Percentiles rank a stretch among this genome's conserved stretches.
phyloP scores from a whole-genome alignment of 1,284 basidiomycete species.

The Leucoagaricus sp. region DNA sequence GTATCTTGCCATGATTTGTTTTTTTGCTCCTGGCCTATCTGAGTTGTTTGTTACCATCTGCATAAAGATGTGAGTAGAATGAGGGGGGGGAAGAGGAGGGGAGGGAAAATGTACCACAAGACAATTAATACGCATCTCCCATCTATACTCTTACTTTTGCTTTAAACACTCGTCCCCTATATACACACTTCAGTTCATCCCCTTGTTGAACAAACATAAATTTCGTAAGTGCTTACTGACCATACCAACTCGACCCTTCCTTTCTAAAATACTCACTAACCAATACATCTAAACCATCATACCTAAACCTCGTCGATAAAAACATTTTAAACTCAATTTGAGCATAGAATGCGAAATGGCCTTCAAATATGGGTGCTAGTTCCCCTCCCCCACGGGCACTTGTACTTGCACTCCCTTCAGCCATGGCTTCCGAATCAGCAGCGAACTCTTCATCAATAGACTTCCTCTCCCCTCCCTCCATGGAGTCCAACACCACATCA shows the following conservation, averaged over 20 bases:
- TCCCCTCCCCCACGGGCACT: background rate
- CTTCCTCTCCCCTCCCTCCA: background rate
- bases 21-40: too few species aligned
- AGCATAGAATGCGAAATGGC: slow-evolving; percentile 17
- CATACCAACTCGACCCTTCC: slow-evolving; percentile 15
- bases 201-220: too few species aligned
- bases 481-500: background rate
- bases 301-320: slow-evolving; percentile 10
- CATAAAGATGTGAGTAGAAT: background rate
- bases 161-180: slow-evolving; percentile 22
- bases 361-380: slow-evolving; percentile 1
- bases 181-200: too few species aligned
- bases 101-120: slow-evolving; percentile 15
- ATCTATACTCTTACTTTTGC: slow-evolving; percentile 23
- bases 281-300: slow-evolving; percentile 8
- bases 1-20: background rate
- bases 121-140: slow-evolving; percentile 16
- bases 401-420: background rate
- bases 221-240: slow-evolving; percentile 14
- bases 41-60: background rate
- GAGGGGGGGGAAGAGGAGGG: background rate
- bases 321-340: slow-evolving; percentile 13
- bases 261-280: slow-evolving; percentile 16
- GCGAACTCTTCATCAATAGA: background rate
- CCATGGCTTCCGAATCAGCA: background rate